Conservation (phyloP, 2,329 filamentous ascomycete genomes). For the Raffaelea ambrosiae region DNA sequence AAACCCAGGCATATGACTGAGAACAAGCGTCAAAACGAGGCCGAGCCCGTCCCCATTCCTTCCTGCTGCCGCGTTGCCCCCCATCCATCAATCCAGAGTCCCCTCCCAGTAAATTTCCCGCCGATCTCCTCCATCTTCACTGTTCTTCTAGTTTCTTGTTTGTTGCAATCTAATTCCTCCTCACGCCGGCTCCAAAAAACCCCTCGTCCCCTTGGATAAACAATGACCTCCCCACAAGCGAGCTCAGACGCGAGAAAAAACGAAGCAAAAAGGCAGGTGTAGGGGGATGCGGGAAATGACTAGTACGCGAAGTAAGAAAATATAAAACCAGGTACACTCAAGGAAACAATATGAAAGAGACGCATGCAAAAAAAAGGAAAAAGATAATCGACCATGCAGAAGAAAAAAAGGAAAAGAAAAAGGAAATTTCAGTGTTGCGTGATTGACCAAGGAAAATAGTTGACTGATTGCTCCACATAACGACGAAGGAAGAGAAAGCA, state of each 20-base stretch:
- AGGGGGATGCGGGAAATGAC: neutral
- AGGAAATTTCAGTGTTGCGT: constrained; percentile 11
- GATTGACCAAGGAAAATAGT: neutral
- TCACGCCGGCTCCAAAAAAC: constrained; percentile 9
- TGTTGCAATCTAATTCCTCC: constrained; percentile 12
- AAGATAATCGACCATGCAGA: neutral
- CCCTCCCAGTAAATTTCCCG: too few species aligned
- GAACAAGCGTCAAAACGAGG: neutral
- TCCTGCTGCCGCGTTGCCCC: too few species aligned
- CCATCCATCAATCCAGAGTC: too few species aligned
- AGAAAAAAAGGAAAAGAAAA: constrained; percentile 15
- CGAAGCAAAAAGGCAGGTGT: neutral
- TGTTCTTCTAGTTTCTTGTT: neutral
- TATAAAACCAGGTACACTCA: neutral
- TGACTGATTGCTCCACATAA: constrained; percentile 2
- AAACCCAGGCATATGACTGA: too few species aligned
- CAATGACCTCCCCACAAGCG: constrained; percentile 28
- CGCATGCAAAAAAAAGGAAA: constrained; percentile 9
- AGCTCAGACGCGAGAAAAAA: constrained; percentile 17
- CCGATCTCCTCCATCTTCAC: too few species aligned
- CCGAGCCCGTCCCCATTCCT: neutral
- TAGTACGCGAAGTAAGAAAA: too few species aligned
- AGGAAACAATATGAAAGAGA: neutral
- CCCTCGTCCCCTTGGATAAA: constrained; percentile 21
- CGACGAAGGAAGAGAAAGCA: neutral